Conservation (phyloP, 148 eudicot genomes). For the Rhododendron vialii region DNA sequence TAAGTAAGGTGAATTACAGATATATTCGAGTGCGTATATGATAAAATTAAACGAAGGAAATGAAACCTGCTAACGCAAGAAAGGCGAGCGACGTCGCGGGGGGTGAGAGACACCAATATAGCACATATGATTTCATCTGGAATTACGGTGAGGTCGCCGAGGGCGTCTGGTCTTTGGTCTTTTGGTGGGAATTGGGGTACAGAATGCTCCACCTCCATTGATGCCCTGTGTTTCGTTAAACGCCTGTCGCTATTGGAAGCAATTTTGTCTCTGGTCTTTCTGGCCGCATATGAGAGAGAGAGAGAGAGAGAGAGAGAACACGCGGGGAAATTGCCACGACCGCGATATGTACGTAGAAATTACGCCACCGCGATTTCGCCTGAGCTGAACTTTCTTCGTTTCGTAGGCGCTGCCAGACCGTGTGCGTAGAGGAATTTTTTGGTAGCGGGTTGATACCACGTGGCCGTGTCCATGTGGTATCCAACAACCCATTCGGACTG, state of each 20-base stretch:
- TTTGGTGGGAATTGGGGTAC: constrained; percentile 11
- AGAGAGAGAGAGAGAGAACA: constrained; percentile 4
- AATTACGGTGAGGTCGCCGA: constrained; percentile 63
- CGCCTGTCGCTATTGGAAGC: background rate
- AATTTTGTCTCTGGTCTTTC: background rate
- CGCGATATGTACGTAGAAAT: constrained; percentile 6
- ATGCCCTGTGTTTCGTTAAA: background rate
- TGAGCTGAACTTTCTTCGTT: background rate
- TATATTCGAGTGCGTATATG: background rate
- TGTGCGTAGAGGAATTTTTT: background rate
- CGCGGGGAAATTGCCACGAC: background rate
- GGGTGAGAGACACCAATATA: constrained; percentile 45
- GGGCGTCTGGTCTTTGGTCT: constrained; percentile 70
- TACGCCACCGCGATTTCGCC: background rate
- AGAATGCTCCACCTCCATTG: constrained; percentile 29
- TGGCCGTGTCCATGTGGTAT: no score
- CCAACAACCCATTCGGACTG: no score
- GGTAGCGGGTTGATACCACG: no score
- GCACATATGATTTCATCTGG: constrained; percentile 69
- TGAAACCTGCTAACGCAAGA: constrained; percentile 91
- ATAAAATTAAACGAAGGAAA: background rate
- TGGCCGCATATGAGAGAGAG: background rate
- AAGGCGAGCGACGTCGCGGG: constrained; percentile 74
- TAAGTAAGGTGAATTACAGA: background rate
- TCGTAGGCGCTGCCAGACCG: constrained; percentile 9